These are phyloP conservation scores for Beauveria varroae DNA, from an alignment of 2,329 filamentous ascomycete species.

Conservation along the genomic window DNA sequence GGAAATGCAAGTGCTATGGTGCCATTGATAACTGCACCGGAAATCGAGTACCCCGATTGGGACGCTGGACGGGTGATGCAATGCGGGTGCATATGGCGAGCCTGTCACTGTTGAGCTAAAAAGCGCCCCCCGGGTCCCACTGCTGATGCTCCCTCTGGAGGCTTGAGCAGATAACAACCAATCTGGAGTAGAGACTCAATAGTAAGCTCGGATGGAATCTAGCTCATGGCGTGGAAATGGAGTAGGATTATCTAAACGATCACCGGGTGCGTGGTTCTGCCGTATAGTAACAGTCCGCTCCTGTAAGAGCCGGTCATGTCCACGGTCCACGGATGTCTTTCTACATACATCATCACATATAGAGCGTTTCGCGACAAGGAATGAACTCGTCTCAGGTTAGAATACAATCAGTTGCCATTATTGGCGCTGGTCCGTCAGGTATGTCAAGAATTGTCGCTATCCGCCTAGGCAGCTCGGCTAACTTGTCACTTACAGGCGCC, in stretches of 20 bases:
- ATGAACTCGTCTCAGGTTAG: slow-evolving; percentile 13
- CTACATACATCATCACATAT: neutral
- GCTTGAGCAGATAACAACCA: neutral
- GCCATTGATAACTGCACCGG: neutral
- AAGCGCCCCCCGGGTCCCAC: neutral
- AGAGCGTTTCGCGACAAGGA: neutral
- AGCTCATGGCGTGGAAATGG: neutral
- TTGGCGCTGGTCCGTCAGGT: slow-evolving; percentile 37
- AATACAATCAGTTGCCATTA: slow-evolving; percentile 34
- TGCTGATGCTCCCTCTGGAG: neutral
- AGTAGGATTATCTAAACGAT: neutral
- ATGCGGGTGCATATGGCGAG: slow-evolving; percentile 9
- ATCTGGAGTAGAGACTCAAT: neutral
- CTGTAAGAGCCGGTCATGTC: neutral
- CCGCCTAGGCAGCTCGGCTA: neutral
- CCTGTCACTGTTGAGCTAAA: neutral
- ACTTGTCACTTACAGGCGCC: slow-evolving; percentile 28
- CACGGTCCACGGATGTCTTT: neutral
- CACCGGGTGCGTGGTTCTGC: neutral
- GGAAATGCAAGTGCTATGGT: neutral
- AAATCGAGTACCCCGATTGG: neutral
- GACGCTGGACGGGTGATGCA: slow-evolving; percentile 1
- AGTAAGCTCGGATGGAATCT: neutral
- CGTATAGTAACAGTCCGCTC: neutral
- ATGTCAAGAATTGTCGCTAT: slow-evolving; percentile 3